Base-by-base conservation (phyloP, 352 stramenopile species). In the Thraustochytrium sp. region DNA sequence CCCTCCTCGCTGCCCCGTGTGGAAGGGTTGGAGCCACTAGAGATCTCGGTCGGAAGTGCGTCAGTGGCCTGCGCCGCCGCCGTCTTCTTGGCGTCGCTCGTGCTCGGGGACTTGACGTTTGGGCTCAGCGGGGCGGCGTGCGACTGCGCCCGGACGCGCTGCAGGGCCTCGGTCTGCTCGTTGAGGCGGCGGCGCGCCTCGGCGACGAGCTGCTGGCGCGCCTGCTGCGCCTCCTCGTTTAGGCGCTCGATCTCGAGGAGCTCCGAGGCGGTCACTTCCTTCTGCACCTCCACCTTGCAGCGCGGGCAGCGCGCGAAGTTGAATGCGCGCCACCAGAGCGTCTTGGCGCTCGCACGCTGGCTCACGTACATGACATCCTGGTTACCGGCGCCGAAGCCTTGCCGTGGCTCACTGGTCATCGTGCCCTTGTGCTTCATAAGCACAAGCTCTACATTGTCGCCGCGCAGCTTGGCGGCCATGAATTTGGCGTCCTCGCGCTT, bases 261-360 rank as follows among this genome's bases (percentile, higher is more conserved):
- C 74, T 82, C 74, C 5, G 51, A 23, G 3, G 74, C 55, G 5
- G 74, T 82, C 29, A 73, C 16, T 16, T 68, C 53, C 26, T 82
- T 82, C 23, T 73, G 48, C 8, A 82, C 74, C 34, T 82, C 51
- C 0, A 73, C 53, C 29, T 82, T 82, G 42, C 74, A 82, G 23
- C 74, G 74, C 16, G 74, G 74, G 42, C 74, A 82, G 11, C 74
- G 65, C n/a, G 74, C 74, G 38, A 82, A 63, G n/a, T 53, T 82
- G 38, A 82, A 82, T 8, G 74, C 74, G 23, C 34, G 23, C 74
- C 74, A 82, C 51, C 49, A 82, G n/a, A 82, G 46, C 21, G 49
- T 82, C 18, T 76, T 11, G 9, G 8, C 8, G n/a, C 11, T 2
- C 0, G 44, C 37, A 8, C 51, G 11, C 11, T 38, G 34, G 54